Percentiles rank a stretch among this genome's conserved stretches.
phyloP scores from a whole-genome alignment of 495 filamentous ascomycete species.

The Xylaria cubensis region DNA sequence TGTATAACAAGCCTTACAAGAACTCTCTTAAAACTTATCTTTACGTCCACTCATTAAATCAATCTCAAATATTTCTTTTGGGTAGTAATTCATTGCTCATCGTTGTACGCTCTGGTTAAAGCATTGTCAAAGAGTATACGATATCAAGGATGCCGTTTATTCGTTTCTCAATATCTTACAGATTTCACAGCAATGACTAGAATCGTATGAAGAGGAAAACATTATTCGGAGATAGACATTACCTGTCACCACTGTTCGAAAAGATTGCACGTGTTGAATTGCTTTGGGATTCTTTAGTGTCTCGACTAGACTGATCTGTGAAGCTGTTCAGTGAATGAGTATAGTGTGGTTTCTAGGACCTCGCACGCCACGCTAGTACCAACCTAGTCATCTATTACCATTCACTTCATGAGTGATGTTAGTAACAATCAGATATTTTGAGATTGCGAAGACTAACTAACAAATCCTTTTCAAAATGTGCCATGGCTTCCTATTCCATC shows the following conservation, averaged over 20 bases:
- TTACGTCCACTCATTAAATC: background rate
- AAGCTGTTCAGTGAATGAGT: background rate
- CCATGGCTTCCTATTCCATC: background rate
- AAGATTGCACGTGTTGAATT: background rate
- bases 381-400: background rate
- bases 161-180: background rate
- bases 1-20: background rate
- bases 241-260: background rate
- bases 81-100: no score
- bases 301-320: background rate
- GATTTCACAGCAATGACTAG: no score
- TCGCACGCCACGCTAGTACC: constrained; percentile 1
- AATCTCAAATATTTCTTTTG: no score
- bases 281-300: background rate
- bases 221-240: background rate
- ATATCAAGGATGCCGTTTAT: background rate
- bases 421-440: background rate
- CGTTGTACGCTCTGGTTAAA: background rate
- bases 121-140: background rate
- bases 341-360: background rate
- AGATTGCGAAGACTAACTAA: background rate
- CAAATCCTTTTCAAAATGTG: background rate
- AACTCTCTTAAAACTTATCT: background rate
- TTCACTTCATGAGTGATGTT: background rate
- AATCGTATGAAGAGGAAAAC: background rate